Percentiles rank a stretch among this genome's conserved stretches.
These are phyloP conservation scores for Hyaloscypha finlandica DNA, from an alignment of 495 filamentous ascomycete species.

Conservation along the genomic window DNA sequence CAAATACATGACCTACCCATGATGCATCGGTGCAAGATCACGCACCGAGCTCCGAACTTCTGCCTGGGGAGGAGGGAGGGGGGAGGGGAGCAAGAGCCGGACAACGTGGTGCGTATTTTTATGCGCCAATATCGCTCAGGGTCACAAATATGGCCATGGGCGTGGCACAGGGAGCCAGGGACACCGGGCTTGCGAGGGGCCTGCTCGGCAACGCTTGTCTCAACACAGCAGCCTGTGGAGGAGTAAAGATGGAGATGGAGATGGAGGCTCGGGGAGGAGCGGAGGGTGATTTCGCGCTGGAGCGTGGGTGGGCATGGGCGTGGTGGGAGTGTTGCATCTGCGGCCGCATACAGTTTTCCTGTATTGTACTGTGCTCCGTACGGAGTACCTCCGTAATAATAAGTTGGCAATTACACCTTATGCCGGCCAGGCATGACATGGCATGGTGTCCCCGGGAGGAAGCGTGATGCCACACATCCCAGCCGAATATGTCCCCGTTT, in stretches of 20 bases:
- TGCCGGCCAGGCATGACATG: too few species aligned
- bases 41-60: not conserved
- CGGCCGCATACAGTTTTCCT: not conserved
- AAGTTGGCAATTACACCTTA: too few species aligned
- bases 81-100: not conserved
- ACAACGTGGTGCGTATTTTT: not conserved
- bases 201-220: constrained; percentile 1
- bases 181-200: too few species aligned
- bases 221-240: not conserved
- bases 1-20: not conserved
- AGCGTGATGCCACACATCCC: not conserved
- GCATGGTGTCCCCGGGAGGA: not conserved
- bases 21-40: not conserved
- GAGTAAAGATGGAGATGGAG: not conserved
- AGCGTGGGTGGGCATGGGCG: not conserved
- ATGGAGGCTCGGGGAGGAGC: not conserved
- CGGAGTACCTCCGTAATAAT: too few species aligned
- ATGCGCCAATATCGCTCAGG: not conserved
- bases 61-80: too few species aligned
- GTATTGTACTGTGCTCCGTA: too few species aligned
- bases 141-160: not conserved
- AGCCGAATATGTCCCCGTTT: not conserved
- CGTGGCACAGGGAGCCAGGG: not conserved
- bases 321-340: not conserved
- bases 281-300: not conserved